Evolutionary conservation across 164 flowering plant genomes (phyloP).

Genomic region (Litsea cubeba): DNA sequence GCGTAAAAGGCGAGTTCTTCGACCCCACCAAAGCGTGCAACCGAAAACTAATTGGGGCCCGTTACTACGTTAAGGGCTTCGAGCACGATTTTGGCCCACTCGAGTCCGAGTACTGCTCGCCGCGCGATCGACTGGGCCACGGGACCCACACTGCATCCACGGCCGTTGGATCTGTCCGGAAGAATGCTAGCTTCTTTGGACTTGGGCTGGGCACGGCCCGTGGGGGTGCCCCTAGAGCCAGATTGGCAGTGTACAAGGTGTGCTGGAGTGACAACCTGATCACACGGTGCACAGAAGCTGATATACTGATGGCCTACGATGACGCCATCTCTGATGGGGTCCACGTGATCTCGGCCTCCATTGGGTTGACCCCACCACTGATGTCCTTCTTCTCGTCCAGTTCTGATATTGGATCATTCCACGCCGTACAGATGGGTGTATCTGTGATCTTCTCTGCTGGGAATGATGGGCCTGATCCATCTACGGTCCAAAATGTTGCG

Average conservation of each 20-base stretch:
- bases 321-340: constrained; percentile 68
- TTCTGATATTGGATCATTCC: constrained; percentile 59
- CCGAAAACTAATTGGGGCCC: constrained; percentile 59
- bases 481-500: constrained; percentile 48
- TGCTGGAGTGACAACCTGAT: constrained; percentile 42
- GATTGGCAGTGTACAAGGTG: constrained; percentile 66
- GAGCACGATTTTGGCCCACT: constrained; percentile 32
- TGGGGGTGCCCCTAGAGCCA: constrained; percentile 66
- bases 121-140: constrained; percentile 58
- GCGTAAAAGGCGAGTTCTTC: constrained; percentile 42
- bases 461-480: constrained; percentile 52
- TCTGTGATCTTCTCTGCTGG: constrained; percentile 72
- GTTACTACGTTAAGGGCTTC: constrained; percentile 45
- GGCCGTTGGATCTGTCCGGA: constrained; percentile 51
- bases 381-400: constrained; percentile 31
- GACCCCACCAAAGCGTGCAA: constrained; percentile 43
- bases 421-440: constrained; percentile 54
- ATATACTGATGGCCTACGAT: constrained; percentile 60
- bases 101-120: constrained; percentile 42
- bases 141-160: constrained; percentile 83
- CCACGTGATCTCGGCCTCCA: constrained; percentile 56
- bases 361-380: constrained; percentile 42
- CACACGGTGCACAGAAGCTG: constrained; percentile 50
- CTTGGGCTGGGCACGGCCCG: constrained; percentile 52
- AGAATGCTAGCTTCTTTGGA: constrained; percentile 36